Evolutionary conservation across 768 basidiomycete genomes (phyloP).

Genomic region (Tricholoma sp.): DNA sequence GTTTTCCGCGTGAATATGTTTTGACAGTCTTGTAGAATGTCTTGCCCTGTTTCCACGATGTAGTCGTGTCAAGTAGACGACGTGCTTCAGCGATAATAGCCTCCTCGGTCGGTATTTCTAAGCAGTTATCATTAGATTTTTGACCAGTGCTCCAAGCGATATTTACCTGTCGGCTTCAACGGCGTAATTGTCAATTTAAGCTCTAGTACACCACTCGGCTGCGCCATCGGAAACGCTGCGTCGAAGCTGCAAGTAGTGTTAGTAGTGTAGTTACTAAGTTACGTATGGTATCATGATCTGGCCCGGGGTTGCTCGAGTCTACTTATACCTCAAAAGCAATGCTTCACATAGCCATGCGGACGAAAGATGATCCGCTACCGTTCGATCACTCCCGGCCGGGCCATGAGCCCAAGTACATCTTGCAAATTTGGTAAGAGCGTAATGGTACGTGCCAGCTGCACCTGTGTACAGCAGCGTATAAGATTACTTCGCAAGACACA

Average conservation of each 20-base stretch:
- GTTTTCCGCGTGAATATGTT: constrained; percentile 50
- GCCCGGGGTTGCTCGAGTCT: too few species aligned
- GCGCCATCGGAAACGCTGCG: constrained; percentile 15
- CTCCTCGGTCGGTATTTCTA: constrained; percentile 42
- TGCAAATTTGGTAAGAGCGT: too few species aligned
- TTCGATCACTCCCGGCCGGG: too few species aligned
- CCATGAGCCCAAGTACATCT: too few species aligned
- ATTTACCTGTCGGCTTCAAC: constrained; percentile 9
- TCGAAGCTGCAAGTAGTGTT: not conserved
- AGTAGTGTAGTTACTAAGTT: too few species aligned
- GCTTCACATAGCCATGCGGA: too few species aligned
- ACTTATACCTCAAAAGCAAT: too few species aligned
- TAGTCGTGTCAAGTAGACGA: constrained; percentile 50
- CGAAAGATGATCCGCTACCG: too few species aligned
- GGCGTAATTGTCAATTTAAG: constrained; percentile 12
- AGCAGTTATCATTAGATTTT: not conserved
- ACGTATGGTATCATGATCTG: not conserved
- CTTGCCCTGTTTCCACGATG: constrained; percentile 67
- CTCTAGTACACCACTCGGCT: not conserved
- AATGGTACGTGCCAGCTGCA: too few species aligned
- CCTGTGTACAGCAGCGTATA: too few species aligned
- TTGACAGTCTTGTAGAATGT: constrained; percentile 52
- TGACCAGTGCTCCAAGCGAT: not conserved
- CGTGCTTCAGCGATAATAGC: constrained; percentile 47
- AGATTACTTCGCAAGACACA: too few species aligned